Percentiles rank a stretch among this genome's conserved stretches.
These are phyloP conservation scores for Nicotiana knightiana DNA, from an alignment of 257 asterid genomes.

Conservation along the genomic window DNA sequence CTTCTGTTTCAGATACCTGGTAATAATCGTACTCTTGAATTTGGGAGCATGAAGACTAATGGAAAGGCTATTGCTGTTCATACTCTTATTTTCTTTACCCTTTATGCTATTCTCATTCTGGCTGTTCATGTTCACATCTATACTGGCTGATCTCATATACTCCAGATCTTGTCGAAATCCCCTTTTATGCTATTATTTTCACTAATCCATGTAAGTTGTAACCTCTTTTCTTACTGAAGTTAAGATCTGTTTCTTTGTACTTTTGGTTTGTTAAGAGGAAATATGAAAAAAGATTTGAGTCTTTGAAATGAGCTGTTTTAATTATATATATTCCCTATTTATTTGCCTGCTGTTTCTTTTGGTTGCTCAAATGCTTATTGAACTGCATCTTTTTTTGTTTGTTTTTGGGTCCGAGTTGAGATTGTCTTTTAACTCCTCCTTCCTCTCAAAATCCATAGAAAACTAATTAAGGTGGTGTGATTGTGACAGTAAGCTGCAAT, in stretches of 20 bases:
- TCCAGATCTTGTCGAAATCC: background rate
- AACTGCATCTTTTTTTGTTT: background rate
- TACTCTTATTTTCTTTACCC: slow-evolving; percentile 69
- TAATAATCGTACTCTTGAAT: slow-evolving; percentile 47
- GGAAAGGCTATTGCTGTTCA: slow-evolving; percentile 79
- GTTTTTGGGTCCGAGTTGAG: background rate
- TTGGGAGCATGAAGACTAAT: slow-evolving; percentile 80
- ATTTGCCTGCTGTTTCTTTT: no score
- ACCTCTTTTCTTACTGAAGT: background rate
- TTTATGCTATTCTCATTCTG: slow-evolving; percentile 65
- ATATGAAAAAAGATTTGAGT: background rate
- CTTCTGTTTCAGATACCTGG: slow-evolving; percentile 79
- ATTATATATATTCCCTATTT: background rate
- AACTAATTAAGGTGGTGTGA: background rate
- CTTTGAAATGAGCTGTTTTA: no score
- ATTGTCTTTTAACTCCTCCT: background rate
- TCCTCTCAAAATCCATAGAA: background rate
- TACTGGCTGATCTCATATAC: slow-evolving; percentile 42
- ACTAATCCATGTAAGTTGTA: background rate
- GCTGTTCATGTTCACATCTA: slow-evolving; percentile 79
- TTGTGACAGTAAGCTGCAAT: background rate
- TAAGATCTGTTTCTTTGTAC: background rate
- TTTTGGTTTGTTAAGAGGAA: background rate
- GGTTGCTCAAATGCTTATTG: background rate
- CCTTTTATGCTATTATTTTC: background rate